phyloP scores from a whole-genome alignment of 179 eudicot species.

The Amaranthus tricolor region DNA sequence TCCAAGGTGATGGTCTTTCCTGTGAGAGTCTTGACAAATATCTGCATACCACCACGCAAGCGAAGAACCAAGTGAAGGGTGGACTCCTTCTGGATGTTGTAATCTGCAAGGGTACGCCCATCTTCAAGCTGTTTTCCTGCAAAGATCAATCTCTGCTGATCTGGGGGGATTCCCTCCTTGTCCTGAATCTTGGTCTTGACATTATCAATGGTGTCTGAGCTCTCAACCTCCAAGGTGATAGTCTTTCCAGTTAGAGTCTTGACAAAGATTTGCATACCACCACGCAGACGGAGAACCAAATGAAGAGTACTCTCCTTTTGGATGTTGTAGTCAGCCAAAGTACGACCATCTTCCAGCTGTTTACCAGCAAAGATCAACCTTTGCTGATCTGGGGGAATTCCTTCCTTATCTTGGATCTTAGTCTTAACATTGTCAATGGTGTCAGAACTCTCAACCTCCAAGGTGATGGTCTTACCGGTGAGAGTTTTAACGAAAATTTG shows the following conservation, averaged over 20 bases:
- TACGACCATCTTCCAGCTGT: slow-evolving; percentile 12
- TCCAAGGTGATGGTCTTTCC: slow-evolving; percentile 11
- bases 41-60: slow-evolving; percentile 9
- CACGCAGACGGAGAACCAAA: slow-evolving; percentile 9
- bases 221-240: slow-evolving; percentile 10
- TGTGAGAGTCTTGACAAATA: slow-evolving; percentile 9
- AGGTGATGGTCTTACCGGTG: slow-evolving; percentile 7
- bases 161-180: slow-evolving; percentile 13
- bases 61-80: slow-evolving; percentile 15
- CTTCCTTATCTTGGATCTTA: slow-evolving; percentile 8
- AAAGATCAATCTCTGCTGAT: slow-evolving; percentile 14
- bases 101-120: slow-evolving; percentile 7
- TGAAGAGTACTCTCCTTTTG: slow-evolving; percentile 13
- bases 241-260: slow-evolving; percentile 11
- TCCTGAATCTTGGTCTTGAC: slow-evolving; percentile 6
- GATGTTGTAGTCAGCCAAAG: slow-evolving; percentile 12
- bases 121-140: slow-evolving; percentile 8
- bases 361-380: slow-evolving; percentile 14
- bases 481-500: slow-evolving; percentile 9
- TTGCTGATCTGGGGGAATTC: slow-evolving; percentile 14
- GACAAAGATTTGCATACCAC: slow-evolving; percentile 12
- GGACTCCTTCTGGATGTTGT: slow-evolving; percentile 13
- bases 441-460: slow-evolving; percentile 15
- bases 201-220: slow-evolving; percentile 12
- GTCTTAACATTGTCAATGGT: slow-evolving; percentile 15